Evolutionary conservation across 768 basidiomycete species (phyloP).

Genomic region (Coprinellus micaceus): DNA sequence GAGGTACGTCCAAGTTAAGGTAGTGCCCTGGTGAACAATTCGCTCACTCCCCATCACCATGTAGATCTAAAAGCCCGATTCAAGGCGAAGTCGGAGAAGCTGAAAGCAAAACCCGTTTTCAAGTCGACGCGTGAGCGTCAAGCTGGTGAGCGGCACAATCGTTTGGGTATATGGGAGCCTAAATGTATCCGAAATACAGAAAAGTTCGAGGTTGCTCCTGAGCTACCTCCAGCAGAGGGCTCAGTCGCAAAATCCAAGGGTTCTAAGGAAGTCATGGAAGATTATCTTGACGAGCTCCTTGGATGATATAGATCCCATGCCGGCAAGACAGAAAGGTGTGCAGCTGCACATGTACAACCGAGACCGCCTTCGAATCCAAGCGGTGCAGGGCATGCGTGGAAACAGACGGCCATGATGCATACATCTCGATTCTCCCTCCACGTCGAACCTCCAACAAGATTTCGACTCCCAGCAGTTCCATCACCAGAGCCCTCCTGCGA

Average conservation of each 20-base stretch:
- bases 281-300: slow-evolving; percentile 66
- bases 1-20: slow-evolving; percentile 47
- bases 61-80: slow-evolving; percentile 60
- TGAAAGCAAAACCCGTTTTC: slow-evolving; percentile 29
- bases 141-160: slow-evolving; percentile 37
- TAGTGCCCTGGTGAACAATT: neutral
- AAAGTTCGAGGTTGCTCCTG: slow-evolving; percentile 43
- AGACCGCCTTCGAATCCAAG: too few species aligned
- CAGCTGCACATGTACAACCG: neutral
- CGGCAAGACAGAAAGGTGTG: neutral
- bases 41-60: neutral
- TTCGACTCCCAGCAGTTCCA: too few species aligned
- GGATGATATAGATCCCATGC: slow-evolving; percentile 15
- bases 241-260: slow-evolving; percentile 26
- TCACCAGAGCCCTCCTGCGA: too few species aligned
- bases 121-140: slow-evolving; percentile 30
- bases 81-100: slow-evolving; percentile 48
- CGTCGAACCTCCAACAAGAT: too few species aligned
- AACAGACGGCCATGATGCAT: too few species aligned
- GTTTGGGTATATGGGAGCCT: slow-evolving; percentile 4
- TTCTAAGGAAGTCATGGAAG: slow-evolving; percentile 62
- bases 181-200: slow-evolving; percentile 4
- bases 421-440: too few species aligned
- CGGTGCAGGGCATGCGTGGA: too few species aligned
- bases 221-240: slow-evolving; percentile 39